phyloP scores from a whole-genome alignment of 192 early-diverging fungal genomes.

The Umbelopsis ramanniana region DNA sequence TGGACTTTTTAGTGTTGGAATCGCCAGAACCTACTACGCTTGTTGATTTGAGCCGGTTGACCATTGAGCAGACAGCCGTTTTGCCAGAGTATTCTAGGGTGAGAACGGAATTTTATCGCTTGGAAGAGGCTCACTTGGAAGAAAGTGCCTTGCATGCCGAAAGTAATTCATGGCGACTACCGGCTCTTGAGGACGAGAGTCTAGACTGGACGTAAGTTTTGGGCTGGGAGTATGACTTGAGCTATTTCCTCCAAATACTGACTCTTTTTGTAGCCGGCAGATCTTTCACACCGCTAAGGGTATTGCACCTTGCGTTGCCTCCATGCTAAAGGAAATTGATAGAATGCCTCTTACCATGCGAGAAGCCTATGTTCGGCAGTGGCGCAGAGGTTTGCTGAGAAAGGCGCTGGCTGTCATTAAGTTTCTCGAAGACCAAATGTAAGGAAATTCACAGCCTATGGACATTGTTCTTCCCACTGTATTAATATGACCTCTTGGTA shows the following conservation, averaged over 20 bases:
- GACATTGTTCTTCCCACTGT: too few relatives aligned
- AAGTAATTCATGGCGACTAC: constrained; percentile 2
- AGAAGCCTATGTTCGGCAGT: constrained; percentile 54
- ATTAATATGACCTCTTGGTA: background rate
- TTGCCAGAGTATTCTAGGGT: constrained; percentile 42
- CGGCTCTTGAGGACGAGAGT: background rate
- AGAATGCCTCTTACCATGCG: constrained; percentile 49
- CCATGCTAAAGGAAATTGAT: constrained; percentile 44
- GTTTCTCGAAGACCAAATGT: constrained; percentile 41
- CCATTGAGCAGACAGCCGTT: constrained; percentile 51
- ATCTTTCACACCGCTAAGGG: constrained; percentile 38
- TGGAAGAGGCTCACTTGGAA: constrained; percentile 17
- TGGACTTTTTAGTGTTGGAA: constrained; percentile 47
- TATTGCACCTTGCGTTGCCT: constrained; percentile 51
- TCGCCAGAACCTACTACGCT: constrained; percentile 55
- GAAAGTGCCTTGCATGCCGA: background rate
- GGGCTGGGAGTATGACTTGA: too few relatives aligned
- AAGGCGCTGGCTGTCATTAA: constrained; percentile 49
- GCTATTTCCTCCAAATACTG: too few relatives aligned
- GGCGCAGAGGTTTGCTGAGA: constrained; percentile 49
- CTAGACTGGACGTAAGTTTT: constrained; percentile 1
- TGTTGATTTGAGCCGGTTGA: constrained; percentile 45
- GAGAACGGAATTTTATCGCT: constrained; percentile 6
- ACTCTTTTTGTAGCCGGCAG: constrained; percentile 38
- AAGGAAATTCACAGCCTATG: background rate